Evolutionary conservation across 2,329 filamentous ascomycete genomes (phyloP).

Genomic region (Clonostachys byssicola): DNA sequence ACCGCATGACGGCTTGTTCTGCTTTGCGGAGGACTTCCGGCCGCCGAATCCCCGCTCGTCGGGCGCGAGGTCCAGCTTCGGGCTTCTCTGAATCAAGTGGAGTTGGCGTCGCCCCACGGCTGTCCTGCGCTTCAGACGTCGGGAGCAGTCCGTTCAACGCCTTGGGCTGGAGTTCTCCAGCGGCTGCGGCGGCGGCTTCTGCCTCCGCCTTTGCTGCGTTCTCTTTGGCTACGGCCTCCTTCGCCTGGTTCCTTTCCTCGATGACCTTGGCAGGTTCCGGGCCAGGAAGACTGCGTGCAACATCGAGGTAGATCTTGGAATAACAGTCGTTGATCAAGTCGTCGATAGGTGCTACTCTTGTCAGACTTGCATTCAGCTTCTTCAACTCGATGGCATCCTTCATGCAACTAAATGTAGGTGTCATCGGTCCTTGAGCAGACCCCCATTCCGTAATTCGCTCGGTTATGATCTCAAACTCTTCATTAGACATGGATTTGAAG

Average conservation of each 20-base stretch:
- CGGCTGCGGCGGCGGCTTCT: constrained; percentile 23
- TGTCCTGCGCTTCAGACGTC: constrained; percentile 31
- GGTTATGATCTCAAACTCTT: constrained; percentile 54
- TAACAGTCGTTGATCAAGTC: constrained; percentile 93
- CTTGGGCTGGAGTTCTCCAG: constrained; percentile 16
- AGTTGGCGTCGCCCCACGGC: constrained; percentile 22
- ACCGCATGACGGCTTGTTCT: constrained; percentile 50
- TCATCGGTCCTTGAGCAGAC: constrained; percentile 25
- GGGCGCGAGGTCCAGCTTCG: constrained; percentile 30
- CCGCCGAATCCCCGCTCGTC: constrained; percentile 42
- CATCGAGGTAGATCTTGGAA: constrained; percentile 66
- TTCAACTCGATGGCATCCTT: constrained; percentile 56
- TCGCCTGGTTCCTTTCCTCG: constrained; percentile 37
- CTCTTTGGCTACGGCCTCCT: constrained; percentile 19
- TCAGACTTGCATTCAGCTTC: constrained; percentile 78
- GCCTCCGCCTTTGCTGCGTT: constrained; percentile 26
- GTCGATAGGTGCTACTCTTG: constrained; percentile 82
- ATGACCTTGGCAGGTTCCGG: constrained; percentile 40
- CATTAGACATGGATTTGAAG: constrained; percentile 47
- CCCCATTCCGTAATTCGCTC: constrained; percentile 54
- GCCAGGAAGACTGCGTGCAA: constrained; percentile 56
- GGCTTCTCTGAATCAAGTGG: constrained; percentile 33
- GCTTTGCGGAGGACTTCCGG: constrained; percentile 59
- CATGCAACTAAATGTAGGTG: constrained; percentile 46
- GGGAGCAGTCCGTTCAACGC: constrained; percentile 37